Percentiles rank a stretch among this genome's conserved stretches.
These are phyloP conservation scores for Trichomonas vaginalis DNA, from an alignment of 208 protist species.

Conservation along the genomic window DNA sequence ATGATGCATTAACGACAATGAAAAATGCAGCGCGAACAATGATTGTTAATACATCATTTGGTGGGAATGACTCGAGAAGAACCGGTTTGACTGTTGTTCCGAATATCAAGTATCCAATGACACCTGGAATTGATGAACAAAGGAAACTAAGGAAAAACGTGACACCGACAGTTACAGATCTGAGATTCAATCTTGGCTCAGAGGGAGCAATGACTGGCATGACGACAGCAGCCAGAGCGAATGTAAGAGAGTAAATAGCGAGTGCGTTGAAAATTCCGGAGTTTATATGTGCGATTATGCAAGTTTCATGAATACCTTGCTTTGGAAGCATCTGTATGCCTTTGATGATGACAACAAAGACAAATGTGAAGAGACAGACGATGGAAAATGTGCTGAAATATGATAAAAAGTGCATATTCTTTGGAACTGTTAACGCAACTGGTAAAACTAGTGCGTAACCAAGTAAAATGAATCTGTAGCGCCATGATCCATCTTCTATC, in stretches of 20 bases:
- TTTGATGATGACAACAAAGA: not conserved
- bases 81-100: not conserved
- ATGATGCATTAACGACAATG: conserved; percentile 8
- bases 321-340: not conserved
- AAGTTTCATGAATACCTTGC: not conserved
- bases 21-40: not conserved
- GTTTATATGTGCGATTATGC: not conserved
- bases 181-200: not conserved
- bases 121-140: not conserved
- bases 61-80: not conserved
- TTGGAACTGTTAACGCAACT: not conserved
- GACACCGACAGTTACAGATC: not conserved
- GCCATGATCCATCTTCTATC: not conserved
- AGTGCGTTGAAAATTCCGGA: not conserved
- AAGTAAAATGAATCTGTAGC: not conserved
- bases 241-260: not conserved
- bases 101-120: not conserved
- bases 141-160: not conserved
- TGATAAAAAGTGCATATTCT: not conserved
- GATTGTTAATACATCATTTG: not conserved
- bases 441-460: not conserved
- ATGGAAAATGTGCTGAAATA: conserved; percentile 3
- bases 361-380: not conserved
- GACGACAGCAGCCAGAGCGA: not conserved
- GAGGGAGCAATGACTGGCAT: not conserved